Conservation (phyloP, 2,329 filamentous ascomycete genomes). For the Hypocreales sp. region DNA sequence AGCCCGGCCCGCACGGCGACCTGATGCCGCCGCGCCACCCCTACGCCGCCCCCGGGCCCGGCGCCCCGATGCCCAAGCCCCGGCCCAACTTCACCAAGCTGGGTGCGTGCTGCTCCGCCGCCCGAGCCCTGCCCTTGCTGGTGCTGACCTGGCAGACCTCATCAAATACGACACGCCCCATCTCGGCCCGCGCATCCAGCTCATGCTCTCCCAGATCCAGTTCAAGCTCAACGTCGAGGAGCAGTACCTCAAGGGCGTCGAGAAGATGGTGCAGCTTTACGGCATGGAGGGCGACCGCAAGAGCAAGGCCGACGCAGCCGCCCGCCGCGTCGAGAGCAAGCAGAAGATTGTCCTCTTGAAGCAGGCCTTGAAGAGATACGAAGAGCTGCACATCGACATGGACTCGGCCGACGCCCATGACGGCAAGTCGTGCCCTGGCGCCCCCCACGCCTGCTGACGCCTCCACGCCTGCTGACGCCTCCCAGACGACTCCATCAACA, state of each 20-base stretch:
- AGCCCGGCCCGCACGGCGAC: constrained; percentile 49
- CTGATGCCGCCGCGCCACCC: constrained; percentile 72
- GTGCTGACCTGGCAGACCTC: constrained; percentile 44
- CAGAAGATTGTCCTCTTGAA: constrained; percentile 95
- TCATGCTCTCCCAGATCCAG: constrained; percentile 96
- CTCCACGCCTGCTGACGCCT: constrained; percentile 6
- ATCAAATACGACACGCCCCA: constrained; percentile 98
- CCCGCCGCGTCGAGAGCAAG: constrained; percentile 81
- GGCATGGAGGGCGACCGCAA: constrained; percentile 95
- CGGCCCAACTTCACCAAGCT: constrained; percentile 92
- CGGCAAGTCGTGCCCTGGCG: constrained; percentile 38
- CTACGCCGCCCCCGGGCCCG: constrained; percentile 54
- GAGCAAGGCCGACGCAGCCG: constrained; percentile 85
- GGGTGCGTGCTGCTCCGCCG: constrained; percentile 37
- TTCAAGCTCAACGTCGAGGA: constrained; percentile 99
- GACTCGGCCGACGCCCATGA: constrained; percentile 65
- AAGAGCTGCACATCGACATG: constrained; percentile 91
- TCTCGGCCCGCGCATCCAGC: constrained; percentile 90
- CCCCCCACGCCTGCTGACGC: constrained; percentile 3
- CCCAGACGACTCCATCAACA: constrained; percentile 87
- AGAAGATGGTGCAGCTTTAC: constrained; percentile 98
- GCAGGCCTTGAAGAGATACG: constrained; percentile 91
- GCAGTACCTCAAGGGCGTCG: constrained; percentile 95
- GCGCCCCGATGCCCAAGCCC: constrained; percentile 51
- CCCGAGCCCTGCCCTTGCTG: not conserved